Base-by-base conservation (phyloP, 805 yeast species). In the Candida vartiovaarae region DNA sequence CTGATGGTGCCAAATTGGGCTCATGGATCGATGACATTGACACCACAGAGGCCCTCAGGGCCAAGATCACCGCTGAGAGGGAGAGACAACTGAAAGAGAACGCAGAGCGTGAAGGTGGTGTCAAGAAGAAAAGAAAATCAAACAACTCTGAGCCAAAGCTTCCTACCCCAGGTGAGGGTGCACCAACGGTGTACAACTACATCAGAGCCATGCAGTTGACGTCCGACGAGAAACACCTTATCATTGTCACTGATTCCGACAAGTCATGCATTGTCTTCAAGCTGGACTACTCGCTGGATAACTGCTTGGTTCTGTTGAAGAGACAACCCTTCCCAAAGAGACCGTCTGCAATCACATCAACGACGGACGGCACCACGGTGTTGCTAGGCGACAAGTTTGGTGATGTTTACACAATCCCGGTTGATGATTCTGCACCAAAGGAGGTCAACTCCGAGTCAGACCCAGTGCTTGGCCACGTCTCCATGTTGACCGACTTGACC, bases 321-420 rank as follows among this genome's bases (percentile, higher is more conserved):
- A 78, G 91, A 55, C 91, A 88, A 59, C 74, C 76, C 5, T 83
- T 87, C 56, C 89, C 96, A 32, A 91, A 91, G 63, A 80, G 98
- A 63, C 98, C 98, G n/a, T 82, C 88, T 52, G 81, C 96, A 2
- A 70, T 89, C 20, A 80, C 95, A 2, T 68, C 88, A 8, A 70
- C 86, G 6, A 65, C 80, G 1, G 72, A 82, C 31, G 64, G 64
- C 32, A 76, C 76, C 44, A 78, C 75, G 46, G 63, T 90, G 6
- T 61, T 88, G 3, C 74, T 90, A 25, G 96, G 95, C 23, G 99
- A 93, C 62, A 93, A 93, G 67, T 93, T 91, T 60, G 99, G 99
- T 39, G 99, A 93, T 64, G 96, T 89, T 5, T 93, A 86, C 61
- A 62, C 73, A 1, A 68, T 87, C 33, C 65, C 72, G 3, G 64